These are phyloP conservation scores for Cyclotella atomus DNA, from an alignment of 108 stramenopile species.

Conservation along the genomic window DNA sequence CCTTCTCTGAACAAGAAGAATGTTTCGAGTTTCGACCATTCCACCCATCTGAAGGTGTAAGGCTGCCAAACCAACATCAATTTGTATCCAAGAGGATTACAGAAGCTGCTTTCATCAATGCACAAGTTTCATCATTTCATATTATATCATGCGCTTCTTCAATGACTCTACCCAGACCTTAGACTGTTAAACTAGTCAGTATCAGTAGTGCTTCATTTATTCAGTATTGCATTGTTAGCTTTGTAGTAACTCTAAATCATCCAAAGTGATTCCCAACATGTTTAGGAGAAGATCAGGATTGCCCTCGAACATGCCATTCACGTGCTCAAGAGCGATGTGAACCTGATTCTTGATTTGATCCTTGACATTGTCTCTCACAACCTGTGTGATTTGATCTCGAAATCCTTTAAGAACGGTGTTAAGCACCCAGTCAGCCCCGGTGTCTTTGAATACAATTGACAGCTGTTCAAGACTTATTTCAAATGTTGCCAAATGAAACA, in stretches of 20 bases:
- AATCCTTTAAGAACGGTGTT: constrained; percentile 80
- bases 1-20: too few relatives aligned
- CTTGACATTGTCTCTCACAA: constrained; percentile 72
- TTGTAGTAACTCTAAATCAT: constrained; percentile 63
- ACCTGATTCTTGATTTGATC: constrained; percentile 73
- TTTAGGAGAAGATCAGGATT: constrained; percentile 77
- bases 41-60: too few relatives aligned
- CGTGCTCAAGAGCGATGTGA: constrained; percentile 59
- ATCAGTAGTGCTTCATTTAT: too few relatives aligned
- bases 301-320: constrained; percentile 71
- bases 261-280: constrained; percentile 72
- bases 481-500: constrained; percentile 65
- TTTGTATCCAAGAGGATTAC: too few relatives aligned
- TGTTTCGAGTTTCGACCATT: too few relatives aligned
- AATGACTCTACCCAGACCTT: too few relatives aligned
- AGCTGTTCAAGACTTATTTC: constrained; percentile 74
- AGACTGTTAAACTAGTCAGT: too few relatives aligned
- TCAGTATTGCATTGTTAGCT: too few relatives aligned
- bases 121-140: too few relatives aligned
- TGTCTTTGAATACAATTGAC: constrained; percentile 70
- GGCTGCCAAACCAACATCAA: too few relatives aligned
- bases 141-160: too few relatives aligned
- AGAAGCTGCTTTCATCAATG: too few relatives aligned
- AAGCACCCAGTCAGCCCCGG: constrained; percentile 84
- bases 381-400: constrained; percentile 64